These are phyloP conservation scores for Suillus decipiens DNA, from an alignment of 768 basidiomycete species.

Conservation along the genomic window DNA sequence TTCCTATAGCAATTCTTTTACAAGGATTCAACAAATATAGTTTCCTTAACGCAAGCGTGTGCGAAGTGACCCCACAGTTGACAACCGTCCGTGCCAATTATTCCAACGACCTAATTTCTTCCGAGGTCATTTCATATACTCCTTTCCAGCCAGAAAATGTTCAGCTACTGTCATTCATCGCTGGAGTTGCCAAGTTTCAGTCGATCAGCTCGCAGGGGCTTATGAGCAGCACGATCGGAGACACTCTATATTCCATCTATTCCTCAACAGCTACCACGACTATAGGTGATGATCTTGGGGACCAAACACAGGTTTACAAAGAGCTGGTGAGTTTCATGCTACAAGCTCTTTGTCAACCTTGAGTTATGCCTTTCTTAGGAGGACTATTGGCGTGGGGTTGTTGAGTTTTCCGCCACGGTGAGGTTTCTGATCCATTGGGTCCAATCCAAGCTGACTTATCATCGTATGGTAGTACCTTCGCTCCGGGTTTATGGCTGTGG, in stretches of 20 bases:
- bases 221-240: slow-evolving; percentile 18
- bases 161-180: slow-evolving; percentile 16
- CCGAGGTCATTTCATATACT: neutral
- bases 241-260: slow-evolving; percentile 20
- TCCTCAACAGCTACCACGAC: neutral
- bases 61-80: slow-evolving; percentile 11
- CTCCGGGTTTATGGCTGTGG: too few species aligned
- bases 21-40: neutral
- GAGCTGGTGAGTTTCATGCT: too few species aligned
- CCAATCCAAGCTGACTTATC: too few species aligned
- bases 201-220: neutral
- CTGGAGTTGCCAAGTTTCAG: slow-evolving; percentile 12
- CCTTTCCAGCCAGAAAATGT: slow-evolving; percentile 2
- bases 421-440: too few species aligned
- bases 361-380: too few species aligned
- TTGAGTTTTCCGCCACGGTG: too few species aligned
- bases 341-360: too few species aligned
- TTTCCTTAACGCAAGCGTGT: slow-evolving; percentile 5
- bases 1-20: slow-evolving; percentile 9
- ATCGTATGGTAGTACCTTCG: too few species aligned
- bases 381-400: too few species aligned
- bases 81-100: slow-evolving; percentile 12
- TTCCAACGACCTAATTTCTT: slow-evolving; percentile 5
- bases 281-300: neutral
- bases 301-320: slow-evolving; percentile 1